A percentile compares a stretch with the other conserved stretches of the same genome.
phyloP scores from a whole-genome alignment of 1,139 yeast species.

The Geotrichum fermentans region DNA sequence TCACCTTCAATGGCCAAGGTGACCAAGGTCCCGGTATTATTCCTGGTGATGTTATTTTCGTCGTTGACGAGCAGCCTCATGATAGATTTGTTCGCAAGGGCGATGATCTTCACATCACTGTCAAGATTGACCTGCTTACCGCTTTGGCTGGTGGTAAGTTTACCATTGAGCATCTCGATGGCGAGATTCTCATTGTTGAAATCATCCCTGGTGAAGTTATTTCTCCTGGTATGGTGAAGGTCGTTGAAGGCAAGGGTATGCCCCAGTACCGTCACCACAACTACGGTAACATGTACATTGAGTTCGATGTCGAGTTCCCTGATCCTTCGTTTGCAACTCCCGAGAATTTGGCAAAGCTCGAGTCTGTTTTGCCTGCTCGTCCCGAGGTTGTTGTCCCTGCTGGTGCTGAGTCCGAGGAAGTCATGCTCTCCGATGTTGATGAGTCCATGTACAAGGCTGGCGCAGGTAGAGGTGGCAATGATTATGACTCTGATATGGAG shows the following conservation, averaged over 20 bases:
- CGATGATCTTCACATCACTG: constrained; percentile 78
- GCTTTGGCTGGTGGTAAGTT: constrained; percentile 96
- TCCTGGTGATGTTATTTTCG: constrained; percentile 94
- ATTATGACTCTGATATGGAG: constrained; percentile 38
- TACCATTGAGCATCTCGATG: constrained; percentile 71
- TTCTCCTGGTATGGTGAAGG: constrained; percentile 75
- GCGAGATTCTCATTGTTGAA: constrained; percentile 77
- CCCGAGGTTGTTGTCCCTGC: constrained; percentile 33
- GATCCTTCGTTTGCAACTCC: constrained; percentile 37
- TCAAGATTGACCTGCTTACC: constrained; percentile 84
- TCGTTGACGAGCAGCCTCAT: constrained; percentile 85
- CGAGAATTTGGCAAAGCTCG: constrained; percentile 40
- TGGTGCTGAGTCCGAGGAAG: constrained; percentile 65
- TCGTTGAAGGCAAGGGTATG: constrained; percentile 94
- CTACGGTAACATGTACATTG: constrained; percentile 49
- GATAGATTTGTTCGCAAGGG: constrained; percentile 79
- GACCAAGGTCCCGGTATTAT: constrained; percentile 94
- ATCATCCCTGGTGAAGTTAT: constrained; percentile 92
- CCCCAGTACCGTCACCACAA: constrained; percentile 52
- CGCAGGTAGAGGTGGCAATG: constrained; percentile 20
- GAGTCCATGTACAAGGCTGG: constrained; percentile 45
- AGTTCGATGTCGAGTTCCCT: constrained; percentile 53
- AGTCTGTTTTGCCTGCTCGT: constrained; percentile 43
- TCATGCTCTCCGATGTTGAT: constrained; percentile 59
- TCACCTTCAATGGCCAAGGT: constrained; percentile 92